Evolutionary conservation across 768 basidiomycete species (phyloP).

Genomic region (Cystofilobasidium capitatum): DNA sequence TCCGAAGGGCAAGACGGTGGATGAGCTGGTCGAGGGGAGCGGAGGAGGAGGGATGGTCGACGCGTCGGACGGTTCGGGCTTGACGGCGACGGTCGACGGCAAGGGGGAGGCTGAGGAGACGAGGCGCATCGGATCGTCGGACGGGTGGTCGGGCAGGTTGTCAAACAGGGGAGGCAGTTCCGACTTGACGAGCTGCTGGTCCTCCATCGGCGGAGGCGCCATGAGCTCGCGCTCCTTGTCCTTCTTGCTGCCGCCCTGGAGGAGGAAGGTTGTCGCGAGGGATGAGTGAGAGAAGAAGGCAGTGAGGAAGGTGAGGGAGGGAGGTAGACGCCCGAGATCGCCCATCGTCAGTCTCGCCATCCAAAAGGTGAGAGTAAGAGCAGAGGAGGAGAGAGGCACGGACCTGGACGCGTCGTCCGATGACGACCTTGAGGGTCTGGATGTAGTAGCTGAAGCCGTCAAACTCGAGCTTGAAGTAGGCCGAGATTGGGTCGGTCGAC

Average conservation of each 20-base stretch:
- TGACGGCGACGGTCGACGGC: neutral
- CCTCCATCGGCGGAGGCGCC: no score
- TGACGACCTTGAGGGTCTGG: constrained; percentile 84
- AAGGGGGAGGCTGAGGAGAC: no score
- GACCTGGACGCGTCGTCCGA: constrained; percentile 53
- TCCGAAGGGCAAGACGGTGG: neutral
- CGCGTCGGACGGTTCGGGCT: neutral
- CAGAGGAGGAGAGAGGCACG: neutral
- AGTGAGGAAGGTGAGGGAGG: no score
- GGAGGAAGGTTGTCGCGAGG: no score
- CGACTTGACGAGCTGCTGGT: no score
- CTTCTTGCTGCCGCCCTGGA: no score
- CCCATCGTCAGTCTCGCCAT: neutral
- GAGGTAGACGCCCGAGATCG: no score
- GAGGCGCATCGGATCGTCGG: no score
- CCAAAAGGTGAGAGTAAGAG: neutral
- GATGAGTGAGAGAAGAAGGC: neutral
- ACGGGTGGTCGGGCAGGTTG: no score
- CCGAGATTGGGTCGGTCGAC: constrained; percentile 49
- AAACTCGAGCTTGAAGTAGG: constrained; percentile 89
- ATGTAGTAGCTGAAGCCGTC: constrained; percentile 94
- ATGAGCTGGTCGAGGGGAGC: neutral
- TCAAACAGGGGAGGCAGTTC: no score
- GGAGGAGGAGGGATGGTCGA: neutral
- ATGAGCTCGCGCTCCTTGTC: no score